A percentile compares a stretch with the other conserved stretches of the same genome.
phyloP scores from a whole-genome alignment of 106 monocot genomes.

The Narthecium ossifragum region DNA sequence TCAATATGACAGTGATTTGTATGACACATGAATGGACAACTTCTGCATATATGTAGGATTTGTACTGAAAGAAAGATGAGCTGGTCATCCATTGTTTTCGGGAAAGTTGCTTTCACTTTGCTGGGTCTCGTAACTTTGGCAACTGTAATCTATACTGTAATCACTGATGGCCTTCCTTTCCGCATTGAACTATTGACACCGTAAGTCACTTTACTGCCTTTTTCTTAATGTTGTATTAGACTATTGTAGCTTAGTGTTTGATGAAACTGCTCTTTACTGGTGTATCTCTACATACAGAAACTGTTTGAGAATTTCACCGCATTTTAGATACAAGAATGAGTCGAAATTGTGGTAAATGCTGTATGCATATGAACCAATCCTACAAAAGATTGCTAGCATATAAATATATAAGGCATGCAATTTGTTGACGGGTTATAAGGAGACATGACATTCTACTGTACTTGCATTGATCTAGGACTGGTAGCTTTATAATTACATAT shows the following conservation, averaged over 20 bases:
- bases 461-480: too few species aligned
- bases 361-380: too few species aligned
- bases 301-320: too few species aligned
- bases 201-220: slow-evolving; percentile 30
- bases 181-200: slow-evolving; percentile 59
- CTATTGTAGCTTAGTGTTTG: not conserved
- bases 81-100: slow-evolving; percentile 24
- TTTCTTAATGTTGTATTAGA: not conserved
- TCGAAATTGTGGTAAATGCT: too few species aligned
- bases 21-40: too few species aligned
- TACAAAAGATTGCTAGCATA: too few species aligned
- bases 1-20: too few species aligned
- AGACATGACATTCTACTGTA: too few species aligned
- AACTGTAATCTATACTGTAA: slow-evolving; percentile 34
- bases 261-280: not conserved
- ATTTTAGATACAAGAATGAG: too few species aligned
- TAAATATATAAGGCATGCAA: too few species aligned
- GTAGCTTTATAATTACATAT: too few species aligned
- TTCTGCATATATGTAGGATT: slow-evolving; percentile 30
- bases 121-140: slow-evolving; percentile 34
- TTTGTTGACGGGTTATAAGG: too few species aligned
- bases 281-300: not conserved
- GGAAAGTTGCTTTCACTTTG: slow-evolving; percentile 35
- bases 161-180: slow-evolving; percentile 63
- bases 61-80: slow-evolving; percentile 23